These are phyloP conservation scores for Hypoxylon perforatum DNA, from an alignment of 495 filamentous ascomycete species.

Conservation along the genomic window DNA sequence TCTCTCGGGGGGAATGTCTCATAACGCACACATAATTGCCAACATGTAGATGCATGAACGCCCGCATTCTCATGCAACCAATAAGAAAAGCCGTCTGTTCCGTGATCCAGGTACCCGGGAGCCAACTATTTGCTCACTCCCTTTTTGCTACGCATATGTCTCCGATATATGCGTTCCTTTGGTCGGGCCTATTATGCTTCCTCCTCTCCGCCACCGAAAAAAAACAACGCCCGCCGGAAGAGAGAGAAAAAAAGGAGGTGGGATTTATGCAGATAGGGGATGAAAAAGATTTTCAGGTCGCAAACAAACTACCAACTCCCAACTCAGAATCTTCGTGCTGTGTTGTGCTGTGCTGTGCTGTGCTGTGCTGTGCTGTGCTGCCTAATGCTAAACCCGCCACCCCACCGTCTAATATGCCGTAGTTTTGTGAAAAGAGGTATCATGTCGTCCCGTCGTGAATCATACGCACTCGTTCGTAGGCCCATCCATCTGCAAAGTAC, in stretches of 20 bases:
- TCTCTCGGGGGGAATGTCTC: constrained; percentile 12
- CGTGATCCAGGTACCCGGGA: constrained; percentile 21
- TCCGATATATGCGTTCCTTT: background rate
- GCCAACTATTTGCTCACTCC: constrained; percentile 1
- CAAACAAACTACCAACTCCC: constrained; percentile 14
- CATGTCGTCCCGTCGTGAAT: constrained; percentile 28
- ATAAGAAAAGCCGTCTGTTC: constrained; percentile 21
- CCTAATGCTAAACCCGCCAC: constrained; percentile 26
- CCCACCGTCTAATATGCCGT: constrained; percentile 27
- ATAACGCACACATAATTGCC: background rate
- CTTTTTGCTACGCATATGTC: constrained; percentile 4
- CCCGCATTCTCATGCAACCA: constrained; percentile 24
- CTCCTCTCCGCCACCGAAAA: constrained; percentile 1
- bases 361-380: too few relatives aligned
- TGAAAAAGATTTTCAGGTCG: background rate
- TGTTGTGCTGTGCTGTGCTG: too few relatives aligned
- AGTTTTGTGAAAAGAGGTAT: constrained; percentile 8
- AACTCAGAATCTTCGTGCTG: constrained; percentile 2
- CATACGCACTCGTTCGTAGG: constrained; percentile 2
- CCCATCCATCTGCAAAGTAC: background rate
- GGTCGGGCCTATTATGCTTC: constrained; percentile 9
- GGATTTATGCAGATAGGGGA: constrained; percentile 9
- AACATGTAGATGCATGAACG: constrained; percentile 18
- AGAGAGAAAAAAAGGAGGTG: background rate
- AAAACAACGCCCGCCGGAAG: constrained; percentile 7